Base-by-base conservation (phyloP, 2,329 filamentous ascomycete genomes). In the Colletotrichum incanum region DNA sequence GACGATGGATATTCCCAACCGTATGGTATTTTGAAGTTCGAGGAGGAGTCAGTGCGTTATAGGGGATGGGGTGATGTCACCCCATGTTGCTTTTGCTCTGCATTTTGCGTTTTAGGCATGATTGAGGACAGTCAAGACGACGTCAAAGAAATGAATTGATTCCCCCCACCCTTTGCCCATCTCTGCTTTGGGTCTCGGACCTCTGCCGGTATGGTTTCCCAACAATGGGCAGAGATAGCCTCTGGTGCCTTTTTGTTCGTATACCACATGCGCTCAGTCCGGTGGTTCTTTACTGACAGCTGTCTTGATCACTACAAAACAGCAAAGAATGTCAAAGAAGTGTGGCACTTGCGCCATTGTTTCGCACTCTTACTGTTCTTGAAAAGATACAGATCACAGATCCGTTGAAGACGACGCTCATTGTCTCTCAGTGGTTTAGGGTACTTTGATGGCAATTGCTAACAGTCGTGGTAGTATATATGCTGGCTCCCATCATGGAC, bases 1-100 rank as follows among this genome's bases (percentile, higher is more conserved):
- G 70, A 72, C 59, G 66, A 72, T 70, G 70, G 70, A 72, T 72
- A 72, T 72, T 72, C 70, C 70, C 70, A 72, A 60, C 39, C 70
- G 60, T 65, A 71, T 72, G 70, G 65, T 39, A 60, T 70, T 64
- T 72, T 70, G 59, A 72, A 47, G 65, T 72, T 72, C 23, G 65
- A 64, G 60, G 60, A 72, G 70, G 60, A 65, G 66, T 72, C 60
- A 56, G 58, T 72, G 65, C 69, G 69, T 69, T 64, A 62, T 65
- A 65, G 49, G 49, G 52, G 58, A 59, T 45, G 69, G 69, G 49
- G 49, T 59, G 49, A 50, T 68, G 18, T 59, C 52, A 52, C 49
- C 58, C 58, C 61, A 59, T 63, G 58, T 68, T 65, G 34, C 23
- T 64, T 69, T 72, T 68, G 52, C 69, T 50, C 41, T 70, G 70